A percentile compares a stretch with the other conserved stretches of the same genome.
Evolutionary conservation across 2,329 filamentous ascomycete species (phyloP).

Genomic region (Arthrobotrys sphaeroides): DNA sequence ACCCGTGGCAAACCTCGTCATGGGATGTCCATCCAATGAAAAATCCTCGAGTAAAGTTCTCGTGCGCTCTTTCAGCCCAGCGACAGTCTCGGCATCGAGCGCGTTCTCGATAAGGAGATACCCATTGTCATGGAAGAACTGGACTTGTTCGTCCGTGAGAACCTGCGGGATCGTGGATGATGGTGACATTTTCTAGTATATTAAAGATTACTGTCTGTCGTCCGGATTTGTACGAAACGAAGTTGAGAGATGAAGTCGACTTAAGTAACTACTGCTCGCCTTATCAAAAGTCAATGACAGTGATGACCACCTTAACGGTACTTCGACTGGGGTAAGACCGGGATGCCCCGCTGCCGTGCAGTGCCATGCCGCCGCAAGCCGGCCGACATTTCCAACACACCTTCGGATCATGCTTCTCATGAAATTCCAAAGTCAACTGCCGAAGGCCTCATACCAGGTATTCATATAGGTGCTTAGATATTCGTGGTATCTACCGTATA

Average conservation of each 20-base stretch:
- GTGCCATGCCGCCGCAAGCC: slow-evolving; percentile 18
- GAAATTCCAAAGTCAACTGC: neutral
- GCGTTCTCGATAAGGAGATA: slow-evolving; percentile 87
- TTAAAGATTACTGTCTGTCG: neutral
- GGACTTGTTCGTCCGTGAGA: slow-evolving; percentile 76
- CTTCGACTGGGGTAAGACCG: slow-evolving; percentile 4
- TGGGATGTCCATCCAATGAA: slow-evolving; percentile 81
- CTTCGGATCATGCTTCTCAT: neutral
- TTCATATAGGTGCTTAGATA: too few relatives aligned
- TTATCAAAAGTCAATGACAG: neutral
- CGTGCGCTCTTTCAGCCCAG: slow-evolving; percentile 77
- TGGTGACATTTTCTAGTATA: slow-evolving; percentile 25
- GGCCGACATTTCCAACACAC: slow-evolving; percentile 22
- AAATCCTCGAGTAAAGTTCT: slow-evolving; percentile 77
- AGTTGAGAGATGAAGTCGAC: neutral
- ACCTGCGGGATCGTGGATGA: slow-evolving; percentile 61
- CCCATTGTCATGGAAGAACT: slow-evolving; percentile 80
- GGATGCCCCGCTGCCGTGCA: slow-evolving; percentile 6
- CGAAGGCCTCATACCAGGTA: too few relatives aligned
- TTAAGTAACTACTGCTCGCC: neutral
- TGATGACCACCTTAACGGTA: neutral
- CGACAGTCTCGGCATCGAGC: slow-evolving; percentile 72
- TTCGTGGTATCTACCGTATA: too few relatives aligned
- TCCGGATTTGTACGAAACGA: neutral
- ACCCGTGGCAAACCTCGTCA: slow-evolving; percentile 93